Percentiles rank a stretch among this genome's conserved stretches.
phyloP scores from a whole-genome alignment of 2,329 filamentous ascomycete species.

The Microthyrium microscopicum region DNA sequence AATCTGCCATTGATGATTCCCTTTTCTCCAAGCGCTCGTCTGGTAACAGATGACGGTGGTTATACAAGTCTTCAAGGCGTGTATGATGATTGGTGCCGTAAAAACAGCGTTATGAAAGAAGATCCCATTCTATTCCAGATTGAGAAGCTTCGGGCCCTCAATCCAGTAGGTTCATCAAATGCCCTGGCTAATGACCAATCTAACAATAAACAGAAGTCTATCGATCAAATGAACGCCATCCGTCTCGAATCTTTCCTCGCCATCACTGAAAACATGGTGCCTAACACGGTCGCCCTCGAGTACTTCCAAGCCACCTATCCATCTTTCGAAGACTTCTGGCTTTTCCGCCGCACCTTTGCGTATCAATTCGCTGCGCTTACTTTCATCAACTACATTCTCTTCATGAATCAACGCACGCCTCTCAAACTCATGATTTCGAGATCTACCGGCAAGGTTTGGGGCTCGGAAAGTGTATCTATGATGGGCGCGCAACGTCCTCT shows the following conservation, averaged over 20 bases:
- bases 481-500: constrained; percentile 73
- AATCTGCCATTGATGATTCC: constrained; percentile 92
- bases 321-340: constrained; percentile 87
- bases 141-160: constrained; percentile 69
- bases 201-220: constrained; percentile 35
- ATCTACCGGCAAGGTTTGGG: constrained; percentile 85
- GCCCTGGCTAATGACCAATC: constrained; percentile 9
- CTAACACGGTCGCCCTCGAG: constrained; percentile 62
- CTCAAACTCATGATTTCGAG: constrained; percentile 89
- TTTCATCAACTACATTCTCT: constrained; percentile 97
- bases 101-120: constrained; percentile 77
- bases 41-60: constrained; percentile 89
- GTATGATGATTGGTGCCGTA: constrained; percentile 90
- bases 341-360: constrained; percentile 92
- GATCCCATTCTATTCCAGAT: constrained; percentile 90
- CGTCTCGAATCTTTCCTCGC: constrained; percentile 84
- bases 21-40: constrained; percentile 79
- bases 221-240: constrained; percentile 54
- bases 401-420: constrained; percentile 90
- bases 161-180: constrained; percentile 10
- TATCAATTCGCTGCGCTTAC: constrained; percentile 91
- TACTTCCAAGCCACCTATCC: constrained; percentile 84
- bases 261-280: constrained; percentile 87
- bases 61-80: constrained; percentile 90
- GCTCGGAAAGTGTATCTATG: constrained; percentile 78